These are phyloP conservation scores for Phytopythium mirpurense DNA, from an alignment of 352 stramenopile species.

Conservation along the genomic window DNA sequence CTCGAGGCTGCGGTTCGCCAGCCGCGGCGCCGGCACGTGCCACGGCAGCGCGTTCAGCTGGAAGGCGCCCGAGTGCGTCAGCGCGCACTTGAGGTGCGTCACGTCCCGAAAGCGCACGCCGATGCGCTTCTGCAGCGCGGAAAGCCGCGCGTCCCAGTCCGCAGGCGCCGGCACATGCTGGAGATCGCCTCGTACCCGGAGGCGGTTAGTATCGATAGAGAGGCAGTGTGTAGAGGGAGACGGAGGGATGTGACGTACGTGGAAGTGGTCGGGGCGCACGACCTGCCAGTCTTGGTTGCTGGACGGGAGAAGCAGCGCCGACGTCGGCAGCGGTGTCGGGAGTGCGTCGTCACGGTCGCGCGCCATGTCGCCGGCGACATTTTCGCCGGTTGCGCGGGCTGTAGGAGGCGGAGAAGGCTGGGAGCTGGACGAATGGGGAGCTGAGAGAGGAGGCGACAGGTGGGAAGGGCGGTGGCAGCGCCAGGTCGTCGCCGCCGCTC, in stretches of 20 bases:
- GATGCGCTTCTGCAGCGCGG: constrained; percentile 49
- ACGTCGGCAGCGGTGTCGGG: constrained; percentile 3
- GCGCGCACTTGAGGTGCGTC: constrained; percentile 53
- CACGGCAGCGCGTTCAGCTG: constrained; percentile 27
- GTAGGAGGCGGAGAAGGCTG: background rate
- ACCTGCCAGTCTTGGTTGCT: constrained; percentile 45
- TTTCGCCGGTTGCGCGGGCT: background rate
- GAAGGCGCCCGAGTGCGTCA: constrained; percentile 76
- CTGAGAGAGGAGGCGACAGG: no score
- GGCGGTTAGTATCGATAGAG: no score
- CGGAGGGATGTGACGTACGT: constrained; percentile 16
- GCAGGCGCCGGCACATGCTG: constrained; percentile 36
- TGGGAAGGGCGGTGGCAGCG: background rate
- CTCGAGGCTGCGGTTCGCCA: constrained; percentile 81
- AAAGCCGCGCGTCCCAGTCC: constrained; percentile 41
- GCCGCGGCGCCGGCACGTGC: constrained; percentile 40
- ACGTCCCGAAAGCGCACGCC: constrained; percentile 56
- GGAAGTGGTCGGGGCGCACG: constrained; percentile 42
- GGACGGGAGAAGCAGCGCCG: constrained; percentile 22
- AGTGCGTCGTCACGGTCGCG: background rate
- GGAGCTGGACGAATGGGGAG: background rate
- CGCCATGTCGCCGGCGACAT: background rate
- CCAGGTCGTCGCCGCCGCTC: background rate
- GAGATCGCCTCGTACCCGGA: no score
- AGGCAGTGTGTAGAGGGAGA: no score